phyloP scores from a whole-genome alignment of 306 rosid genomes.

The Benincasa hispida region DNA sequence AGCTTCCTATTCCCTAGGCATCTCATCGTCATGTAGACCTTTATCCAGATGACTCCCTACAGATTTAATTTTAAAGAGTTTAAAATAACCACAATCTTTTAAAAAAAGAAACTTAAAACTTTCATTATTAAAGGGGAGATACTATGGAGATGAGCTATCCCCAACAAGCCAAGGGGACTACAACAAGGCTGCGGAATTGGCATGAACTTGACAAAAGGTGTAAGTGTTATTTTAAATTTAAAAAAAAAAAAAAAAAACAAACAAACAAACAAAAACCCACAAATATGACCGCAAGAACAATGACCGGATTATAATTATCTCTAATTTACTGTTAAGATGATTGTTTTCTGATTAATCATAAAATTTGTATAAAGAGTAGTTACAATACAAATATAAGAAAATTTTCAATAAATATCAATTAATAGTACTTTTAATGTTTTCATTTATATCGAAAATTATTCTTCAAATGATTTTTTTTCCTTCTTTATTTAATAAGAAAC shows the following conservation, averaged over 20 bases:
- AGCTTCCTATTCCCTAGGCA: neutral
- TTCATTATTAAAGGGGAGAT: neutral
- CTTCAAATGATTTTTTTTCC: neutral
- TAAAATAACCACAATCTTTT: neutral
- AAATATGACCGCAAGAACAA: neutral
- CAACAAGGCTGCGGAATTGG: neutral
- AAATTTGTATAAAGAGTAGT: neutral
- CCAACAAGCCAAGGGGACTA: neutral
- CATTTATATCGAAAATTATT: neutral
- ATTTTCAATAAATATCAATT: neutral
- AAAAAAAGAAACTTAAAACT: neutral
- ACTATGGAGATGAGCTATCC: neutral
- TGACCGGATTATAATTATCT: neutral
- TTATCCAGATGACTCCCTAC: neutral
- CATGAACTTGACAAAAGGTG: neutral
- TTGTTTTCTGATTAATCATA: neutral
- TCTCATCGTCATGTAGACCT: neutral
- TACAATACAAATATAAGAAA: neutral
- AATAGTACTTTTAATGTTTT: neutral
- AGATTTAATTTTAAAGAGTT: neutral
- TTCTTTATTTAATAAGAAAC: neutral
- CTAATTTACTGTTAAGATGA: neutral
- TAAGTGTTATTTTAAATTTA: neutral
- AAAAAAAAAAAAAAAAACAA: too few relatives aligned
- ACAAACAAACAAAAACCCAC: neutral